Base-by-base conservation (phyloP, 2,329 filamentous ascomycete species). In the Lachnellula hyalina region DNA sequence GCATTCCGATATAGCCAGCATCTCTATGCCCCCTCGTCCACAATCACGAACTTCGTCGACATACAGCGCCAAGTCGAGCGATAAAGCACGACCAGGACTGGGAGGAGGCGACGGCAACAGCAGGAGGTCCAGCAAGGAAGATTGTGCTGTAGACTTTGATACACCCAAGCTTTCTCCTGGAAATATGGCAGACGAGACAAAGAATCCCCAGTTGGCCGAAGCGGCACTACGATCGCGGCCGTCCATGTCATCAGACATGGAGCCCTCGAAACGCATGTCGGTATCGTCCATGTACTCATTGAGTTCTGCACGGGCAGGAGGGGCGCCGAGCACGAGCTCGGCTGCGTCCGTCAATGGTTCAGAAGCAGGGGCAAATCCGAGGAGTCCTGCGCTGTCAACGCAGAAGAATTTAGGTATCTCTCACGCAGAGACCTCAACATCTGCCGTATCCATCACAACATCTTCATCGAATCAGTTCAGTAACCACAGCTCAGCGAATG, bases 221-320 rank as follows among this genome's bases (percentile, higher is more conserved):
- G 67, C 77, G 41, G 71, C 78, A 48, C 67, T 76, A 58, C 71
- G 71, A 47, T 65, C 74, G 41, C 73, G 74, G 51, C 73, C 75
- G 19, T 80, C 80, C 12, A 70, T 76, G 28, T 28, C 28, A 55
- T 78, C 78, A 15, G 78, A 81, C 19, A 65, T 70, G 21, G 75
- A 85, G 40, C 75, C 41, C 5, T 44, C 75, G 45, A 87, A 89
- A 65, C 83, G 88, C 49, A 76, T 87, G 67, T 91, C 87, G 23
- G 80, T 86, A 56, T 89, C 86, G 7, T 92, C 88, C 0, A 74
- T 89, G 49, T 87, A 87, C 66, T 90, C 87, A 34, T 72, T 87
- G 23, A 81, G 82, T 45, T 87, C 85, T 5, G 81, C 77, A 4
- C 60, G 67, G 54, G 66, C 65, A 40, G 65, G 66, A 51, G 79